Conservation (phyloP, 2,329 filamentous ascomycete genomes). For the Alternaria viburni region DNA sequence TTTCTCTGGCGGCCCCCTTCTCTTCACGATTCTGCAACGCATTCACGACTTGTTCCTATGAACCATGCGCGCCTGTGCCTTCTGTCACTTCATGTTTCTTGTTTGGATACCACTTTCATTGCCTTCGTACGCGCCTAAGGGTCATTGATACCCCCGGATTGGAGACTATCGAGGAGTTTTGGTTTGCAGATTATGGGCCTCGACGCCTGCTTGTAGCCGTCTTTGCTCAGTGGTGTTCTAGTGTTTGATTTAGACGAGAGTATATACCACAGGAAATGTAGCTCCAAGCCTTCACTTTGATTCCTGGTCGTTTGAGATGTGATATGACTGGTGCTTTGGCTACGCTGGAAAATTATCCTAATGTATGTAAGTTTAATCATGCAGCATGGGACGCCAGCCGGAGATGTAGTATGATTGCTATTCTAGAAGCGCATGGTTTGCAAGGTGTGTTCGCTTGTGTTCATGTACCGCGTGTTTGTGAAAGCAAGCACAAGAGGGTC, state of each 20-base stretch:
- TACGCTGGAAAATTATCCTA: background rate
- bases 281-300: background rate
- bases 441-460: background rate
- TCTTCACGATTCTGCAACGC: conserved; percentile 4
- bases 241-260: conserved; percentile 8
- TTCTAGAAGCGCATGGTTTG: background rate
- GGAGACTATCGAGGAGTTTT: conserved; percentile 9
- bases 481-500: background rate
- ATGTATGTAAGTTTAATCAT: background rate
- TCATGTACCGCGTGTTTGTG: background rate
- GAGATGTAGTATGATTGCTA: rapidly evolving
- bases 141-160: conserved; percentile 22
- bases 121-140: conserved; percentile 12
- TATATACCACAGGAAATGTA: conserved; percentile 9
- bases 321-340: background rate
- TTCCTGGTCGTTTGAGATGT: background rate
- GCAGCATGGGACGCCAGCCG: background rate
- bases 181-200: background rate
- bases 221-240: background rate
- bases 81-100: conserved; percentile 8
- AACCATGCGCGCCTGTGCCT: conserved; percentile 1
- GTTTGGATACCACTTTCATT: conserved; percentile 26
- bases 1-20: background rate
- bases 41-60: conserved; percentile 10
- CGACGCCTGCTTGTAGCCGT: background rate